A percentile compares a stretch with the other conserved stretches of the same genome.
These are phyloP conservation scores for Aspergillus coremiiformis DNA, from an alignment of 495 filamentous ascomycete genomes.

Conservation along the genomic window DNA sequence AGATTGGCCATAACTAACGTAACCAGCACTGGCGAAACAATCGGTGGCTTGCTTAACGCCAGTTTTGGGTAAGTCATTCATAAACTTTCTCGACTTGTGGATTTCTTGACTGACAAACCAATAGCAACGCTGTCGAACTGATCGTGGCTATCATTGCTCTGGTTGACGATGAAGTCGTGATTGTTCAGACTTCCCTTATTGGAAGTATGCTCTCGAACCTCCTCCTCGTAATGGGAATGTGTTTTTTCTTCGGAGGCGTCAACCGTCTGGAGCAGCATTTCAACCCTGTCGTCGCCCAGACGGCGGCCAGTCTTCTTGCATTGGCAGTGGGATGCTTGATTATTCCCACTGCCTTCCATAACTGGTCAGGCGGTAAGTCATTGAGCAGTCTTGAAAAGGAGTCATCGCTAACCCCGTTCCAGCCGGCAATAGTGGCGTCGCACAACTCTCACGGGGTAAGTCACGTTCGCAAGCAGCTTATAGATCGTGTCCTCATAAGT, in stretches of 20 bases:
- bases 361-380: slow-evolving; percentile 38
- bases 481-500: neutral
- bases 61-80: slow-evolving; percentile 62
- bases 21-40: slow-evolving; percentile 58
- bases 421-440: slow-evolving; percentile 21
- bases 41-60: slow-evolving; percentile 83
- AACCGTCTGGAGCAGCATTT: slow-evolving; percentile 78
- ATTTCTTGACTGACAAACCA: slow-evolving; percentile 6
- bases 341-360: slow-evolving; percentile 79
- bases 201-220: slow-evolving; percentile 89
- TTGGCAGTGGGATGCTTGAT: slow-evolving; percentile 75
- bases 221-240: slow-evolving; percentile 87
- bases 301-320: slow-evolving; percentile 73
- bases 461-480: neutral
- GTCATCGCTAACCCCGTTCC: neutral
- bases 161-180: slow-evolving; percentile 61
- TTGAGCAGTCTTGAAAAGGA: neutral
- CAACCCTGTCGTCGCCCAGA: slow-evolving; percentile 91
- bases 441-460: slow-evolving; percentile 35
- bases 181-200: slow-evolving; percentile 89
- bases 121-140: slow-evolving; percentile 75
- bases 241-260: slow-evolving; percentile 83
- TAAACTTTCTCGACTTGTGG: neutral
- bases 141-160: slow-evolving; percentile 86
- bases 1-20: slow-evolving; percentile 1